Conservation (phyloP, 305 asterid genomes). For the Fraxinus floribunda region DNA sequence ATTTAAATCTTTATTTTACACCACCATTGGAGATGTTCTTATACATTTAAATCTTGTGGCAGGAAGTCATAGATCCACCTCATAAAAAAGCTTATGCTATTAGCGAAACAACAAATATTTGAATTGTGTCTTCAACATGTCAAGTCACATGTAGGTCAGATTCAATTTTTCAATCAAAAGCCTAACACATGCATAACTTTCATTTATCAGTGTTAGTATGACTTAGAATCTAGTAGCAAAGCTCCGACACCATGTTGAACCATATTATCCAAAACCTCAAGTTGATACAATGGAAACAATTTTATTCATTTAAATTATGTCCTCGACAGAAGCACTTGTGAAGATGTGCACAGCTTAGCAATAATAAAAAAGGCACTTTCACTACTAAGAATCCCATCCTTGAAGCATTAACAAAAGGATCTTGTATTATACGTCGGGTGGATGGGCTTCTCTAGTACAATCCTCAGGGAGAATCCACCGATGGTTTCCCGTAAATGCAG, state of each 20-base stretch:
- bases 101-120: neutral
- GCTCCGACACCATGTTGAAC: neutral
- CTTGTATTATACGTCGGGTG: constrained; percentile 51
- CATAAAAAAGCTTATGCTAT: neutral
- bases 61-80: neutral
- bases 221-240: neutral
- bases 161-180: neutral
- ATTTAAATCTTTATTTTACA: neutral
- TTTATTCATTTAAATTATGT: neutral
- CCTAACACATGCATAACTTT: neutral
- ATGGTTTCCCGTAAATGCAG: constrained; percentile 63
- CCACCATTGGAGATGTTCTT: neutral
- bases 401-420: neutral
- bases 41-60: neutral
- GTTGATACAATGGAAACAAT: neutral
- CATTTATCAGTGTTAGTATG: neutral
- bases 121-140: neutral
- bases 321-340: neutral
- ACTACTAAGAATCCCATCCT: neutral
- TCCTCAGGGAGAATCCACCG: constrained; percentile 59
- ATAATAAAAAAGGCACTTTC: neutral
- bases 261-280: neutral
- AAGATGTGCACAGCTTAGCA: neutral
- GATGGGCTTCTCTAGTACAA: constrained; percentile 41
- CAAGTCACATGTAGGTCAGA: neutral